A percentile compares a stretch with the other conserved stretches of the same genome.
phyloP scores from a whole-genome alignment of 495 filamentous ascomycete genomes.

The Lasiosphaeriaceae sp. region DNA sequence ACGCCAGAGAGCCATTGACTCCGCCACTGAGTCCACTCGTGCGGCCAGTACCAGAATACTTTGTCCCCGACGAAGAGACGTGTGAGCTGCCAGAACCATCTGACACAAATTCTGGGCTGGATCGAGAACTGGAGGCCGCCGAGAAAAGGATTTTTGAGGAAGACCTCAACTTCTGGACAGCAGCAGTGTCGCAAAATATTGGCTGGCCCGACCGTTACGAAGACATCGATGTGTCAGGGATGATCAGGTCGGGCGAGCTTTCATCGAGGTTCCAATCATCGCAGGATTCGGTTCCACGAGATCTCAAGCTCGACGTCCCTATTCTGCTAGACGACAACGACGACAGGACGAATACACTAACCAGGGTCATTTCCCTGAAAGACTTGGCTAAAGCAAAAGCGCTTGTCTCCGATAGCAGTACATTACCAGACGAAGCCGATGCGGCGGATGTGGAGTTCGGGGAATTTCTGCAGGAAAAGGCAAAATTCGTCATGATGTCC shows the following conservation, averaged over 20 bases:
- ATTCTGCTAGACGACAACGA: slow-evolving; percentile 12
- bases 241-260: slow-evolving; percentile 22
- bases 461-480: slow-evolving; percentile 43
- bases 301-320: slow-evolving; percentile 24
- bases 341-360: slow-evolving; percentile 8
- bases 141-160: slow-evolving; percentile 31
- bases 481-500: slow-evolving; percentile 34
- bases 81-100: slow-evolving; percentile 52
- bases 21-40: slow-evolving; percentile 55
- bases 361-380: slow-evolving; percentile 5
- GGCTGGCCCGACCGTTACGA: slow-evolving; percentile 16
- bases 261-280: not conserved
- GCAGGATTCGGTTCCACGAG: slow-evolving; percentile 8
- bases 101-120: slow-evolving; percentile 43
- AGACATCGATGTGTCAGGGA: slow-evolving; percentile 18
- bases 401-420: slow-evolving; percentile 20
- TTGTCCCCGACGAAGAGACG: slow-evolving; percentile 41
- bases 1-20: slow-evolving; percentile 41
- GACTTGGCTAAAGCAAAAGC: slow-evolving; percentile 20
- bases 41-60: slow-evolving; percentile 33
- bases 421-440: slow-evolving; percentile 4
- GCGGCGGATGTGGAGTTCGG: slow-evolving; percentile 39
- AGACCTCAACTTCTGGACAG: slow-evolving; percentile 20
- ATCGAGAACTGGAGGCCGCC: slow-evolving; percentile 43
- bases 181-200: not conserved